These are phyloP conservation scores for Ophiocordyceps robertsii DNA, from an alignment of 2,329 filamentous ascomycete species.

Conservation along the genomic window DNA sequence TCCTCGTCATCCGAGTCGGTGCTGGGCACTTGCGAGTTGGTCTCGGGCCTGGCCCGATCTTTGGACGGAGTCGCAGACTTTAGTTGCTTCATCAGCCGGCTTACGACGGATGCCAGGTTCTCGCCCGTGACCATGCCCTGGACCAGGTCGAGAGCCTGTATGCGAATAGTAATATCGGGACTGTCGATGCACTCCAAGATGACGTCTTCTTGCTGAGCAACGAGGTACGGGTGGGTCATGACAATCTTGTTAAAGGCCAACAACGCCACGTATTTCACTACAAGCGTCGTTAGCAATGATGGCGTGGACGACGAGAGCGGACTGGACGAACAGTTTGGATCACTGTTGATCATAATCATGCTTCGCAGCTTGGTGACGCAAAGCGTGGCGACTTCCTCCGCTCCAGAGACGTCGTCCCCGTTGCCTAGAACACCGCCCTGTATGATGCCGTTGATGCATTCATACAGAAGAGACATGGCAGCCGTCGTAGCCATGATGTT, in stretches of 20 bases:
- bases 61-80: slow-evolving; percentile 45
- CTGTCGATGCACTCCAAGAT: slow-evolving; percentile 95
- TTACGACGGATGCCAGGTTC: slow-evolving; percentile 72
- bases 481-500: slow-evolving; percentile 88
- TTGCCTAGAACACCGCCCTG: slow-evolving; percentile 87
- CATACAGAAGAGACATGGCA: slow-evolving; percentile 95
- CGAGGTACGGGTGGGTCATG: slow-evolving; percentile 71
- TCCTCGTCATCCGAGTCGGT: slow-evolving; percentile 37
- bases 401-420: slow-evolving; percentile 64
- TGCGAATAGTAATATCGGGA: slow-evolving; percentile 85
- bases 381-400: slow-evolving; percentile 81
- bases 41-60: slow-evolving; percentile 25
- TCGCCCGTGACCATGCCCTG: slow-evolving; percentile 88
- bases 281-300: not conserved
- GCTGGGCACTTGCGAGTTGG: slow-evolving; percentile 30
- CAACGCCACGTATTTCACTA: slow-evolving; percentile 93
- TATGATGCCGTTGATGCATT: slow-evolving; percentile 97
- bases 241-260: slow-evolving; percentile 95
- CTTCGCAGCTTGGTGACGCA: slow-evolving; percentile 87
- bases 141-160: slow-evolving; percentile 82
- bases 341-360: slow-evolving; percentile 87
- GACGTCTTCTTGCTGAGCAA: slow-evolving; percentile 87
- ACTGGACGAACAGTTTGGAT: slow-evolving; percentile 67
- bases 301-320: not conserved
- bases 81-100: slow-evolving; percentile 77